Conservation (phyloP, 495 filamentous ascomycete genomes). For the Cercophora sp. region DNA sequence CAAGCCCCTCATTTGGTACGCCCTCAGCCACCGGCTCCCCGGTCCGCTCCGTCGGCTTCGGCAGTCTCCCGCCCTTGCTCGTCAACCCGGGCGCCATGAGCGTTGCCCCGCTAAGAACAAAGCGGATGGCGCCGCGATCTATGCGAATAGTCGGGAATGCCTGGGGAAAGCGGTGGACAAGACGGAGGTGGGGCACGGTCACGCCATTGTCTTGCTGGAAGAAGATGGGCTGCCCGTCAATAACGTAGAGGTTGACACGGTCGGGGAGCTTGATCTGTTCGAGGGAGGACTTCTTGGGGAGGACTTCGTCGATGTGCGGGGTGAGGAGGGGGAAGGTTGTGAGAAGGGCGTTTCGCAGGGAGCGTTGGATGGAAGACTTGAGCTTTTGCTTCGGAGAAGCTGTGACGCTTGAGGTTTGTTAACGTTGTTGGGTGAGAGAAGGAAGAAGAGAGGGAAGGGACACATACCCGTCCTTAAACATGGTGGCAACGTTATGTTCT, state of each 20-base stretch:
- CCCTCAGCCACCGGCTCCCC: slow-evolving; percentile 32
- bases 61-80: slow-evolving; percentile 71
- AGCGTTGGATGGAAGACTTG: slow-evolving; percentile 91
- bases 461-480: slow-evolving; percentile 90
- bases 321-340: slow-evolving; percentile 82
- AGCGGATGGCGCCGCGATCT: slow-evolving; percentile 93
- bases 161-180: slow-evolving; percentile 68
- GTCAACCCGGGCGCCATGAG: slow-evolving; percentile 95
- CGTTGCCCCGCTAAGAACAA: slow-evolving; percentile 86
- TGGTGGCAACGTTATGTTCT: slow-evolving; percentile 35
- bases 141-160: slow-evolving; percentile 67
- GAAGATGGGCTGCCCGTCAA: slow-evolving; percentile 74
- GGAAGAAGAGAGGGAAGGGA: not conserved
- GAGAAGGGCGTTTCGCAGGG: slow-evolving; percentile 72
- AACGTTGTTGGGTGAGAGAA: not conserved
- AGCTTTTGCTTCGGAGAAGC: slow-evolving; percentile 86
- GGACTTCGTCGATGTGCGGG: slow-evolving; percentile 87
- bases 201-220: slow-evolving; percentile 83
- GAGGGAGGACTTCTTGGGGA: slow-evolving; percentile 92
- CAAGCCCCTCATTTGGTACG: slow-evolving; percentile 40
- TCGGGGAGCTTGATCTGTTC: slow-evolving; percentile 93
- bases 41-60: slow-evolving; percentile 34
- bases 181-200: slow-evolving; percentile 68
- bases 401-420: slow-evolving; percentile 53
- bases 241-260: slow-evolving; percentile 77